Conservation (phyloP, 441 rosid species). For the Flueggea neowawraea region DNA sequence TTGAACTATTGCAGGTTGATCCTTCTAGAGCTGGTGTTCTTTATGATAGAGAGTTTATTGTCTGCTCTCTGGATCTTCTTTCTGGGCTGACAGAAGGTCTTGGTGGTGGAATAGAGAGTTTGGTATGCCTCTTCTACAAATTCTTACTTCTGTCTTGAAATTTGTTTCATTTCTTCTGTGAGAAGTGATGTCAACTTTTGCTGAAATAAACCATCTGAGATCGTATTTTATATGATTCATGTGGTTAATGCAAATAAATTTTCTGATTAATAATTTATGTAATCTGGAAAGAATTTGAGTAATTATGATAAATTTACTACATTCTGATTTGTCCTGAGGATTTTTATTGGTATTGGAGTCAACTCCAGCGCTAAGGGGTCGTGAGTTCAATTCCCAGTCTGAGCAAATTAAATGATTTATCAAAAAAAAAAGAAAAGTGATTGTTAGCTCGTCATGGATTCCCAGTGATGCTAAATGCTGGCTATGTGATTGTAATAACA, state of each 20-base stretch:
- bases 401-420: no score
- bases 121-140: conserved; percentile 49
- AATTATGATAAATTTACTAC: no score
- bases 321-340: no score
- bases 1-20: conserved; percentile 58
- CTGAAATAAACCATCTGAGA: background rate
- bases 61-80: conserved; percentile 93
- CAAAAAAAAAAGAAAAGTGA: no score
- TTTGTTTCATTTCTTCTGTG: conserved; percentile 5
- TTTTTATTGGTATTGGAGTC: no score
- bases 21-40: conserved; percentile 72
- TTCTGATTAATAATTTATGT: no score
- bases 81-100: conserved; percentile 99
- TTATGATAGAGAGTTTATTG: conserved; percentile 88
- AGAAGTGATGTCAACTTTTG: background rate
- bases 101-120: conserved; percentile 85
- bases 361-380: no score
- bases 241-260: background rate
- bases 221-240: background rate
- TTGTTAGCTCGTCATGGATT: no score
- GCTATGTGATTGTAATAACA: background rate
- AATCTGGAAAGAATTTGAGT: no score
- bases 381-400: no score
- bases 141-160: conserved; percentile 1
- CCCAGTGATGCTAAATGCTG: background rate